Base-by-base conservation (phyloP, 2,329 filamentous ascomycete genomes). In the Claviceps lovelessii region DNA sequence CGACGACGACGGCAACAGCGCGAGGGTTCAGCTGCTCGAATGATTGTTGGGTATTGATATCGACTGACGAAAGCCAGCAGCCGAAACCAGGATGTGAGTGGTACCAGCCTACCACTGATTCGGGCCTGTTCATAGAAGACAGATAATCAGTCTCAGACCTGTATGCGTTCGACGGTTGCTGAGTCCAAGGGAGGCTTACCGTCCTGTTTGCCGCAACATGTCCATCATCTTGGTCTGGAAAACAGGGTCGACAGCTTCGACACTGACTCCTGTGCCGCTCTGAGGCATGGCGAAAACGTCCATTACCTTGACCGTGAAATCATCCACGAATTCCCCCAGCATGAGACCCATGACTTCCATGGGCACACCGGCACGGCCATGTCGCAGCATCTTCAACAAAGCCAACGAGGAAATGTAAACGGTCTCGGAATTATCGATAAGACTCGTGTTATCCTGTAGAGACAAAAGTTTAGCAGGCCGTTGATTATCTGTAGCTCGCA, bases 211-310 rank as follows among this genome's bases (percentile, higher is more conserved):
- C 66, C 88, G 81, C 69, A 98, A 77, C 93, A 98, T 97, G 70
- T 98, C 93, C 93, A 98, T 98, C 93, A 98, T 98, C 79, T 96
- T 98, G 66, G 90, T 96, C 76, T 98, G 93, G 72, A 98, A 98
- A 39, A 98, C 93, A 10, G 90, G 90, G 69, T 98, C 93, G 59
- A 98, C 93, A 52, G 93, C 94, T 73, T 98, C 93, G 65, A 98
- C 93, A 72, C 89, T 95, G 63, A 98, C 93, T 62, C 93, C 93
- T 1, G 93, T 98, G 73, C 93, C 93, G 63, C 90, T 96, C 70
- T 98, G 93, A 23, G 93, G 93, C 93, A 98, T 98, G 57, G 93
- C 93, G 72, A 98, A 98, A 33, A 98, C 93, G 72, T 98, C 93
- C 61, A 97, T 91, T 15, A 98, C 93, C 62, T 91, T 86, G 59